Evolutionary conservation across 2,329 filamentous ascomycete genomes (phyloP).

Genomic region (Waltergamsia citrina): DNA sequence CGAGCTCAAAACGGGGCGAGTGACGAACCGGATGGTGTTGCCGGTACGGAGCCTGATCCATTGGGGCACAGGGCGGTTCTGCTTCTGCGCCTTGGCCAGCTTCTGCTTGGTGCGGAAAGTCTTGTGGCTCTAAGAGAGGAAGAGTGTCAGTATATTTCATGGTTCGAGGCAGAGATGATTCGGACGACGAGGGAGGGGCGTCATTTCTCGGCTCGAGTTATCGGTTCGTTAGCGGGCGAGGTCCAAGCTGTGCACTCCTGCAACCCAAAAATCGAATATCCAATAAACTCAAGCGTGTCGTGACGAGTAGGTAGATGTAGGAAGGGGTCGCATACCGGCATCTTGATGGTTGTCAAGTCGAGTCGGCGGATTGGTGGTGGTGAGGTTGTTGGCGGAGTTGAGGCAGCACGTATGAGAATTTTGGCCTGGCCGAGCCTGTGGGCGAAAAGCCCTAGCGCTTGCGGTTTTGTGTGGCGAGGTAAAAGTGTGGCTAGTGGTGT

Average conservation of each 20-base stretch:
- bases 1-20: neutral
- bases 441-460: conserved; percentile 22
- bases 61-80: conserved; percentile 99
- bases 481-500: conserved; percentile 3
- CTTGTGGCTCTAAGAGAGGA: conserved; percentile 81
- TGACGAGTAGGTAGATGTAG: conserved; percentile 4
- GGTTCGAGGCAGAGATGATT: neutral
- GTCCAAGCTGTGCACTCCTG: no score
- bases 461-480: neutral
- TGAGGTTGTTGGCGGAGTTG: conserved; percentile 21
- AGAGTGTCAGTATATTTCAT: neutral
- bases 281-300: neutral
- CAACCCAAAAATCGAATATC: neutral
- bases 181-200: neutral
- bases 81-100: conserved; percentile 99
- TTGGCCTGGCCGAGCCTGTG: conserved; percentile 17
- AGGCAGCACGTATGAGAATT: conserved; percentile 17
- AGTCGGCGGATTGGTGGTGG: conserved; percentile 16
- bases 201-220: neutral
- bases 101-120: conserved; percentile 99
- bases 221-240: no score
- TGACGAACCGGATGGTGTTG: conserved; percentile 95
- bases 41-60: conserved; percentile 98
- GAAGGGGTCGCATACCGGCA: conserved; percentile 25
- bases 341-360: conserved; percentile 28